Base-by-base conservation (phyloP, 345 rosid genomes). In the Eucalyptus tenuipes region DNA sequence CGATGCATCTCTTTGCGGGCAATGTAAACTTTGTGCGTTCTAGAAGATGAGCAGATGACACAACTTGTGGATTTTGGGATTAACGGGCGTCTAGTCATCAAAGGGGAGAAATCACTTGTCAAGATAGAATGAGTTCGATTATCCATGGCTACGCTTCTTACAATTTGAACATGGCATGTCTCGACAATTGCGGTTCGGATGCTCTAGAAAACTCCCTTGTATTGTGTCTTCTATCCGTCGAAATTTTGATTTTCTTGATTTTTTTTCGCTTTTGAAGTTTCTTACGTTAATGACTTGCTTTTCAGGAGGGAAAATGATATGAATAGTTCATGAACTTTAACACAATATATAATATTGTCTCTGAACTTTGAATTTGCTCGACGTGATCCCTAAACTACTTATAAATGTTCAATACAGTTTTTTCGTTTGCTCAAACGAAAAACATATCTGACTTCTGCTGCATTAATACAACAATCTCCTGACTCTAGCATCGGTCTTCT, bases 321-420 rank as follows among this genome's bases (percentile, higher is more conserved):
- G 0, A 31, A 68, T 31, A 17, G 6, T 31, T 17, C 3, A 0
- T 16, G 0, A 31, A 68, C 0, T 24, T 24, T 55, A 13, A 24
- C 1, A 4, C 13, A 24, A 55, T 55, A 55, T 55, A 10, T 0
- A 24, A 55, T 55, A 4, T 14, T 5, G 0, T 15, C 20, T n/a
- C 0, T n/a, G 1, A 31, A 15, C 6, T 66, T 66, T 66, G 12
- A 66, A 66, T 66, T 66, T 66, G 5, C 4, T 64, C 0, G 5
- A 14, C 1, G 9, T n/a, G 37, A 0, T 2, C 10, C 10, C 14
- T 29, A 64, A 13, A 64, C 0, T 64, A 7, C n/a, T 13, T 64
- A n/a, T n/a, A 64, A 64, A n/a, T 64, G 20, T 4, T 59, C 2
- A 2, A 59, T 59, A 27, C 1, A 12, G 2, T 27, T 5, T 59